phyloP scores from a whole-genome alignment of 805 yeast species.

The Yarrowia alimentaria region DNA sequence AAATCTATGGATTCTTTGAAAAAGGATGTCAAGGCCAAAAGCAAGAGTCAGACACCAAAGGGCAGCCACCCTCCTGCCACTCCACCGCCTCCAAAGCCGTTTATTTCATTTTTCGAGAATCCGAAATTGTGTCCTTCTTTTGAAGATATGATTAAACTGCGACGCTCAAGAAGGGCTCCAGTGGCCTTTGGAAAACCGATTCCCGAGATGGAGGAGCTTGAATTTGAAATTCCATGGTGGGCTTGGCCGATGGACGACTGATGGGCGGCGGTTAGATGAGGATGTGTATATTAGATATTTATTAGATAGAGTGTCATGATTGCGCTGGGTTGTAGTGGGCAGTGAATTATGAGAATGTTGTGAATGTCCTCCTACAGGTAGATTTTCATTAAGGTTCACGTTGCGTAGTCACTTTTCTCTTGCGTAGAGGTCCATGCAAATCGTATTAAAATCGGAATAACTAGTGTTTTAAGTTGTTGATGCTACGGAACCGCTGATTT shows the following conservation, averaged over 20 bases:
- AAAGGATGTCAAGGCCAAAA: not conserved
- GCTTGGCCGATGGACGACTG: too few relatives aligned
- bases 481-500: too few relatives aligned
- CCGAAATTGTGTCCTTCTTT: constrained; percentile 20
- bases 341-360: too few relatives aligned
- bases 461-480: too few relatives aligned
- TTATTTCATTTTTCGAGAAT: constrained; percentile 8
- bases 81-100: constrained; percentile 1
- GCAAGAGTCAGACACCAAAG: not conserved
- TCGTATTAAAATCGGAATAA: too few relatives aligned
- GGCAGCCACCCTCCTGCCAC: not conserved
- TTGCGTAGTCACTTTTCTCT: too few relatives aligned
- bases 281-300: constrained; percentile 7
- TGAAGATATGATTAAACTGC: constrained; percentile 12
- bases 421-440: too few relatives aligned
- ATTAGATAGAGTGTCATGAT: too few relatives aligned
- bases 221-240: constrained; percentile 10
- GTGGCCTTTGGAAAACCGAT: constrained; percentile 16
- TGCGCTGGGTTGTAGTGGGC: too few relatives aligned
- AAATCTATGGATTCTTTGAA: too few relatives aligned
- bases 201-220: constrained; percentile 3
- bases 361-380: too few relatives aligned
- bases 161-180: constrained; percentile 15
- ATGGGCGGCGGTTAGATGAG: not conserved
- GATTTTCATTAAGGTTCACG: too few relatives aligned